Conservation (phyloP, 345 rosid genomes). For the Erodium maritimum region DNA sequence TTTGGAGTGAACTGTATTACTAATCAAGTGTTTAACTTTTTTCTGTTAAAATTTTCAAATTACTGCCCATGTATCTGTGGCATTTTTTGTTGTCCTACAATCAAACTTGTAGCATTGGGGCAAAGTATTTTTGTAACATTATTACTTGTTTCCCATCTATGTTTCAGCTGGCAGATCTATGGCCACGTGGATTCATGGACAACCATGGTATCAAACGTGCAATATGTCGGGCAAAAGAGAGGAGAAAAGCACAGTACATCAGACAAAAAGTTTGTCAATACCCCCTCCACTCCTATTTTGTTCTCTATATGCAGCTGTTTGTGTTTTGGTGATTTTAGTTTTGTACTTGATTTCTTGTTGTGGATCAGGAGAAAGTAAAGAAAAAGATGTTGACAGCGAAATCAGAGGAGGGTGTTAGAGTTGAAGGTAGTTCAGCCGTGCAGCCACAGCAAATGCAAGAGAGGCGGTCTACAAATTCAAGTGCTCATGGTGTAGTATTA, state of each 20-base stretch:
- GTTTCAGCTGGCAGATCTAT: constrained; percentile 68
- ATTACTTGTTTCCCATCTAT: constrained; percentile 10
- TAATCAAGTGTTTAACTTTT: no score
- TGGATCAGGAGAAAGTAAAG: constrained; percentile 55
- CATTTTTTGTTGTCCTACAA: background rate
- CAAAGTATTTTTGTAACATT: constrained; percentile 15
- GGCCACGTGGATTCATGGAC: constrained; percentile 87
- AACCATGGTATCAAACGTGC: constrained; percentile 83
- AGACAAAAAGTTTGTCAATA: constrained; percentile 28
- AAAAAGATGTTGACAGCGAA: constrained; percentile 38
- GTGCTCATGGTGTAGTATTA: constrained; percentile 23
- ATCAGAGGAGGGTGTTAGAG: constrained; percentile 28
- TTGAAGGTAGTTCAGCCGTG: constrained; percentile 27
- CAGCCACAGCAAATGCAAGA: constrained; percentile 30
- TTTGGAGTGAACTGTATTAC: no score
- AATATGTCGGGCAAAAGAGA: constrained; percentile 77
- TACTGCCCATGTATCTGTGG: no score
- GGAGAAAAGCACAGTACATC: constrained; percentile 34
- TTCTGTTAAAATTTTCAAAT: no score
- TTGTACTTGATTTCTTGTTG: background rate
- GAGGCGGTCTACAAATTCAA: constrained; percentile 28
- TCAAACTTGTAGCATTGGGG: background rate
- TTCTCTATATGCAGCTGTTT: background rate
- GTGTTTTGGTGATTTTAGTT: constrained; percentile 8
- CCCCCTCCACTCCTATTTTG: background rate